Percentiles rank a stretch among this genome's conserved stretches.
Conservation (phyloP, 371 early-diverging fungal genomes). For the Choanephora cucurbitarum region DNA sequence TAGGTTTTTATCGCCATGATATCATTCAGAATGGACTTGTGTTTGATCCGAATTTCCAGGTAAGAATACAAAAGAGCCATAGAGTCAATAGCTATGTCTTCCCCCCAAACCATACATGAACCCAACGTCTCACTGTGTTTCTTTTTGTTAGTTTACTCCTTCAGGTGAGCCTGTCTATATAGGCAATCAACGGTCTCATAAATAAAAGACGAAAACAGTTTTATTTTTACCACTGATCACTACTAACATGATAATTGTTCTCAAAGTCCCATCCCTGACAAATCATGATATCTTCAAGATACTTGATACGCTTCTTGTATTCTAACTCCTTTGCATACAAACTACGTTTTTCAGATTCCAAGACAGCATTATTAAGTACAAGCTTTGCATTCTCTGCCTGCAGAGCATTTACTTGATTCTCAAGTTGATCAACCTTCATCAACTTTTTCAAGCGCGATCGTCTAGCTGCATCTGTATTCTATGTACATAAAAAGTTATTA, state of each 20-base stretch:
- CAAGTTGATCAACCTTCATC: slow-evolving; percentile 78
- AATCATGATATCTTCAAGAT: slow-evolving; percentile 55
- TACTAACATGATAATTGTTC: not conserved
- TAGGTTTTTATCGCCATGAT: slow-evolving; percentile 69
- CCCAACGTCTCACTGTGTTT: too few relatives aligned
- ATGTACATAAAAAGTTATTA: too few relatives aligned
- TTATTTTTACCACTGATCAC: not conserved
- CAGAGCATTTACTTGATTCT: slow-evolving; percentile 71
- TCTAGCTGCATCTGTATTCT: slow-evolving; percentile 94
- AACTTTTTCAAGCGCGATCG: slow-evolving; percentile 88
- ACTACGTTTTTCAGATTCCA: slow-evolving; percentile 70
- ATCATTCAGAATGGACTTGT: slow-evolving; percentile 65
- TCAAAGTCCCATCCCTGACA: slow-evolving; percentile 6
- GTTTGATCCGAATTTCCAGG: slow-evolving; percentile 69
- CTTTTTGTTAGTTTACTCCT: slow-evolving; percentile 43
- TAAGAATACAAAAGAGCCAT: slow-evolving; percentile 11
- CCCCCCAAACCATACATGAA: too few relatives aligned
- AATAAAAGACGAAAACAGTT: too few relatives aligned
- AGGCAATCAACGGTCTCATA: slow-evolving; percentile 23
- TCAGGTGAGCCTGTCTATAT: slow-evolving; percentile 38
- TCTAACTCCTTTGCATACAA: slow-evolving; percentile 66
- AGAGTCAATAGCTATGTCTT: too few relatives aligned
- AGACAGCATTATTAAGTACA: slow-evolving; percentile 66
- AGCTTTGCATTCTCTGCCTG: slow-evolving; percentile 77
- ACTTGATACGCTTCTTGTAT: slow-evolving; percentile 65